Evolutionary conservation across 371 early-diverging fungal species (phyloP), one percentile per base, ranked within the genome.

Genomic region (Enterocytospora artemiae): DNA sequence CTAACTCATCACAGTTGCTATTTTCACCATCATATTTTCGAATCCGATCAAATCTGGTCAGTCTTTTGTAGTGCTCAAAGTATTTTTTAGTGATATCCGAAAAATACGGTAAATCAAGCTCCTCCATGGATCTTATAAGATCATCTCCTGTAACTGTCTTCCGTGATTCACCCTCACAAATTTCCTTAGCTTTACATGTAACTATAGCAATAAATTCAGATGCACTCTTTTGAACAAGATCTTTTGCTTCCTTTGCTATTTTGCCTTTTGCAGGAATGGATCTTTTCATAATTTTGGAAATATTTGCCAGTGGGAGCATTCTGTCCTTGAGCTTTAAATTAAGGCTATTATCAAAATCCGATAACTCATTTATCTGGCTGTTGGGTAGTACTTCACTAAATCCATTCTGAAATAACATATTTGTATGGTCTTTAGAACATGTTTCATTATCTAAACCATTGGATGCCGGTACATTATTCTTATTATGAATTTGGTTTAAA

Each of bases 61-160:
- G 12, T 25, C 90, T 89, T 52, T 90, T 83, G 73, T 91, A 92
- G 74, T 89, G 90, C 51, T 80, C 70, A 69, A 92, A 82, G 74
- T 93, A 93, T 39, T 89, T 82, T 77, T 87, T 89, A 68, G 93
- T 78, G n/a, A 87, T 85, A 65, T 92, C 93, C 12, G 87, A 85
- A 81, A 96, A 94, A 77, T 88, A 89, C 62, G 92, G 93, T 81
- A 97, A 93, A 0, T 96, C 95, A 61, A 97, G 83, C 16, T 89
- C 86, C 71, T 93, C 89, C 90, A 97, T 89, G 1, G 98, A 92
- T 87, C 92, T 89, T 49, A 97, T 80, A 34, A 97, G 88, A 80
- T 97, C 98, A 70, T 97, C 98, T n/a, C 95, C 93, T 70, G 89
- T 93, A 72, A 97, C 88, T 0, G 96, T 95, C 74, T 96, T 96